Evolutionary conservation across 2,329 filamentous ascomycete species (phyloP), one percentile per base, ranked within the genome.

Genomic region (Pseudogymnoascus sp.): DNA sequence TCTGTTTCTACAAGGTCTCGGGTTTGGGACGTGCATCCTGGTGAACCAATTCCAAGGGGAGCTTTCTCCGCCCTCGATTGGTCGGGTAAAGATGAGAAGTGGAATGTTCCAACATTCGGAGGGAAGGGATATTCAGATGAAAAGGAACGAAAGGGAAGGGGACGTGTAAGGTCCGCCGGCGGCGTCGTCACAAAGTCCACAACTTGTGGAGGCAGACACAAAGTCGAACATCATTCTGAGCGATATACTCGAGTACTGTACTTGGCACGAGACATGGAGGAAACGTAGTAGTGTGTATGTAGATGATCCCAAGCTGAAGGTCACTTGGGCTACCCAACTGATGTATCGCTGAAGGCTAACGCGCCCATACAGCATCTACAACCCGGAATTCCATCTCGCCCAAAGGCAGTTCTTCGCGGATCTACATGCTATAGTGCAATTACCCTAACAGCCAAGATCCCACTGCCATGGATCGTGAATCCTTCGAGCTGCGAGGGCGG

Each of bases 381-480:
- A 52, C 45, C 45, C 45, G 45, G 45, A 52, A 30, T 52, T 52
- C 45, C 45, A 52, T 52, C 45, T 5, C n/a, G n/a, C 45, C 45
- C 45, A 30, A 52, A 30, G 45, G n/a, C 45, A 52, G 25, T 52
- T 52, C 45, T 52, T 16, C 6, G 19, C 45, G 25, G 45, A 52
- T 52, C 45, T 52, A 52, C 45, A 30, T 52, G 45, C 14, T 30
- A 19, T 30, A 52, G 45, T 52, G 45, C 45, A 30, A 30, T 52
- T 30, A 52, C n/a, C 45, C 45, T 52, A 52, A 16, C 45, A 52
- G 45, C 45, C 45, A 52, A 52, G 45, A 52, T 52, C 45, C 45
- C 45, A 52, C 45, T 19, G 25, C 45, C 45, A 52, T 52, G 45
- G 45, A 52, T 52, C 45, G 45, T 5, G 45, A 52, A 52, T 52